Conservation (phyloP, 2,329 filamentous ascomycete species). For the Alternaria dauci region DNA sequence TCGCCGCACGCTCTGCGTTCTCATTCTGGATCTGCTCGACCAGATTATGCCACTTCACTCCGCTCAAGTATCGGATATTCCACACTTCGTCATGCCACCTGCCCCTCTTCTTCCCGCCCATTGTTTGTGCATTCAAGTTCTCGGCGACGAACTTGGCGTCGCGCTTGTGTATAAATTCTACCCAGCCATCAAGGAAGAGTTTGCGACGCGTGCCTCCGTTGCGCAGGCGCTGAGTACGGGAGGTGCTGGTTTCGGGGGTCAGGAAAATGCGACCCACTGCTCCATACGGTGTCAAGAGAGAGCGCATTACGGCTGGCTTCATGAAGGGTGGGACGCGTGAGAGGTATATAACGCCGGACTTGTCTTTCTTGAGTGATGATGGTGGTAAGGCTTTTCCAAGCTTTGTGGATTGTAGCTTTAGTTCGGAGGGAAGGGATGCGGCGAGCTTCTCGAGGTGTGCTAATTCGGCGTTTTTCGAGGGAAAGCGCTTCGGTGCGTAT, state of each 20-base stretch:
- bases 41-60: conserved; percentile 78
- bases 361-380: conserved; percentile 69
- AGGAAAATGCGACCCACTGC: conserved; percentile 80
- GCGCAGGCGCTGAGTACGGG: conserved; percentile 71
- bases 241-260: conserved; percentile 74
- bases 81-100: conserved; percentile 89
- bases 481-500: conserved; percentile 32
- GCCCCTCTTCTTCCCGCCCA: conserved; percentile 83
- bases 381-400: conserved; percentile 30
- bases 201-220: conserved; percentile 84
- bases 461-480: conserved; percentile 40
- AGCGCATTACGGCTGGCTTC: conserved; percentile 80
- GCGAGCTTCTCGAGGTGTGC: conserved; percentile 44
- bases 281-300: conserved; percentile 78
- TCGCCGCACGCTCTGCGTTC: conserved; percentile 78
- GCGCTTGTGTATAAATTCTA: conserved; percentile 79
- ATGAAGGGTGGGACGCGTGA: conserved; percentile 88
- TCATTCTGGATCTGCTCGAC: conserved; percentile 83
- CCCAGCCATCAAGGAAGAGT: conserved; percentile 84
- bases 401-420: conserved; percentile 45
- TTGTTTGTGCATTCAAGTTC: conserved; percentile 77
- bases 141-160: conserved; percentile 81
- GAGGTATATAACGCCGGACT: conserved; percentile 83
- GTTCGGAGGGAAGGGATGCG: conserved; percentile 42
- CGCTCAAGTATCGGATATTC: conserved; percentile 82